These are phyloP conservation scores for Neltuma alba DNA, from an alignment of 306 rosid genomes.

Conservation along the genomic window DNA sequence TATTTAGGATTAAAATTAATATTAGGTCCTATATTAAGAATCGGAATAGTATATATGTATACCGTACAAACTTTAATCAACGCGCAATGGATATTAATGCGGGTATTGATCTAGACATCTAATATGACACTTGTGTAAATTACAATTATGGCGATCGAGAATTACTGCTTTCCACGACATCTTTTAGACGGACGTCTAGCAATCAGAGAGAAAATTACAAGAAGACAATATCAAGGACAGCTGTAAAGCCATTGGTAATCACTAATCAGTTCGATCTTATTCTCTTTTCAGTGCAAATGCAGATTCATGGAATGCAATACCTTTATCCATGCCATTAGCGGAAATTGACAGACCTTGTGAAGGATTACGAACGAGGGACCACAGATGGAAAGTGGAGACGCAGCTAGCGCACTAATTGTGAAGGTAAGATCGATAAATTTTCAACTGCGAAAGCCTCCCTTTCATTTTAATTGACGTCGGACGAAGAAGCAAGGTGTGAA, in stretches of 20 bases:
- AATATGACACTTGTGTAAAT: no score
- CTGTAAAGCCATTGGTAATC: conserved; percentile 36
- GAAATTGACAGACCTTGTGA: background rate
- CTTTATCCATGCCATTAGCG: background rate
- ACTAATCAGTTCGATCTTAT: background rate
- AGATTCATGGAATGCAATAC: conserved; percentile 4
- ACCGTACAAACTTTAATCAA: no score
- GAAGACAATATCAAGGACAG: conserved; percentile 29
- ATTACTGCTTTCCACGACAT: no score
- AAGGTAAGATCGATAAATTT: conserved; percentile 24
- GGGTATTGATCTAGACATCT: no score
- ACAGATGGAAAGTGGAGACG: conserved; percentile 40
- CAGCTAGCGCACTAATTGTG: conserved; percentile 51
- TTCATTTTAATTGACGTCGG: conserved; percentile 33
- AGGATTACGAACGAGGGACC: conserved; percentile 36
- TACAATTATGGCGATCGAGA: no score
- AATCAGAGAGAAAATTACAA: background rate
- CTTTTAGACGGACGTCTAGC: conserved; percentile 8
- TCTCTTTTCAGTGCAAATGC: conserved; percentile 1
- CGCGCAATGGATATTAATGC: no score
- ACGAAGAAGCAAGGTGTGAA: conserved; percentile 18
- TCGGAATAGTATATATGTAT: no score
- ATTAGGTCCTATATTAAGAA: no score
- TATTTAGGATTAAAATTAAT: no score
- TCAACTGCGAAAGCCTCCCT: conserved; percentile 32